Percentiles rank a stretch among this genome's conserved stretches.
Evolutionary conservation across 441 rosid species (phyloP).

Genomic region (Erodium moschatum): DNA sequence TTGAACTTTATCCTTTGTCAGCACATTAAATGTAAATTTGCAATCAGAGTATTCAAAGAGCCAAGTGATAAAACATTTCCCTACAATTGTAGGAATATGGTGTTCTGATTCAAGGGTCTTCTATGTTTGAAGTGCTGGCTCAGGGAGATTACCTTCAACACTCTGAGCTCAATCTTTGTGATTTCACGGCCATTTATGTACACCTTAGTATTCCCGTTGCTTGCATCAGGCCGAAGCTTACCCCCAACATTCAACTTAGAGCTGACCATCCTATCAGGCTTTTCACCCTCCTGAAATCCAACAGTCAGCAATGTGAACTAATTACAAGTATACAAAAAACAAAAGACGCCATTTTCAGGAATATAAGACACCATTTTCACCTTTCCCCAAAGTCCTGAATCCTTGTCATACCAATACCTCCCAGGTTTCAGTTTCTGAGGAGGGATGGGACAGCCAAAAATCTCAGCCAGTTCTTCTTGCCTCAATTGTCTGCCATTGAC

Average conservation of each 20-base stretch:
- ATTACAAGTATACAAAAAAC: background rate
- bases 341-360: background rate
- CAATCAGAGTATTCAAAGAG: background rate
- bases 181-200: conserved; percentile 90
- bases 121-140: background rate
- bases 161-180: conserved; percentile 74
- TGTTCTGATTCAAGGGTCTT: background rate
- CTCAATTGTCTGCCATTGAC: conserved; percentile 78
- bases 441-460: conserved; percentile 69
- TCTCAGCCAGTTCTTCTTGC: conserved; percentile 83
- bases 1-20: background rate
- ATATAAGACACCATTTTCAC: conserved; percentile 29
- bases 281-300: conserved; percentile 79
- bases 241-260: conserved; percentile 86
- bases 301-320: conserved; percentile 13
- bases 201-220: conserved; percentile 84
- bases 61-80: background rate
- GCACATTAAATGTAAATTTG: background rate
- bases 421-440: conserved; percentile 89
- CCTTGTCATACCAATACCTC: conserved; percentile 95
- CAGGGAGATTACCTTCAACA: conserved; percentile 50
- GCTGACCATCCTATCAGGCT: conserved; percentile 69
- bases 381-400: conserved; percentile 97
- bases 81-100: conserved; percentile 4
- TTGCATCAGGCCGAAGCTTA: conserved; percentile 64